Base-by-base conservation (phyloP, 495 filamentous ascomycete species). In the Podospora anserina region DNA sequence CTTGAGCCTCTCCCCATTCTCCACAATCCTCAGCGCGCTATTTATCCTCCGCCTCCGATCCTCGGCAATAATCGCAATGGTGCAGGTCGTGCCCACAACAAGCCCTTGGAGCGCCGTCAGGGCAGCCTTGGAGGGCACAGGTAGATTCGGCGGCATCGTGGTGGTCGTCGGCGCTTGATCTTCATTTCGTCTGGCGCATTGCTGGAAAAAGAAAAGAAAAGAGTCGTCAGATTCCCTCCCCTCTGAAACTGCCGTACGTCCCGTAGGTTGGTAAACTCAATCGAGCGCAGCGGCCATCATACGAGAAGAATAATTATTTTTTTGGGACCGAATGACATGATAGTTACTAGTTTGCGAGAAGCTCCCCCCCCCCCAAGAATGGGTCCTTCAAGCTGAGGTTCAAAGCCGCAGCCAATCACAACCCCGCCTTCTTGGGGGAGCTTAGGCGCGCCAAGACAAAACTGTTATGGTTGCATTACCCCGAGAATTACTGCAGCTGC, bases 61-160 rank as follows among this genome's bases (percentile, higher is more conserved):
- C 71, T 87, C 85, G 70, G 83, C 75, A 61, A 87, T 70, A 26
- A 84, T 75, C 66, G 81, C 82, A 66, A 87, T 73, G 27, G 82
- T 83, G 76, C 84, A 86, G 3, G 84, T 82, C 4, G 83, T 83
- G 64, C 84, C 84, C 0, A 86, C 68, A 62, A 81, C 80, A 62
- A 87, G 77, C 60, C 82, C 79, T 58, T 83, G 83, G 54, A 87
- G 79, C 60, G 83, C 80, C 68, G 82, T 81, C 64, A 86, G 72
- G 69, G 82, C 84, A 63, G 81, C 82, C 77, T 84, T 85, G 66
- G 84, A 86, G 49, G 84, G 83, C 58, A 85, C 79, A 68, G 82
- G 81, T 53, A 84, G 78, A 57, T 79, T 78, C 61, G 76, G 70
- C 64, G 80, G 78, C 80, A 83, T 83, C 73, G 68, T 60, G 44